These are phyloP conservation scores for Leishmania martiniquensis DNA, from an alignment of 208 protist genomes.

Conservation along the genomic window DNA sequence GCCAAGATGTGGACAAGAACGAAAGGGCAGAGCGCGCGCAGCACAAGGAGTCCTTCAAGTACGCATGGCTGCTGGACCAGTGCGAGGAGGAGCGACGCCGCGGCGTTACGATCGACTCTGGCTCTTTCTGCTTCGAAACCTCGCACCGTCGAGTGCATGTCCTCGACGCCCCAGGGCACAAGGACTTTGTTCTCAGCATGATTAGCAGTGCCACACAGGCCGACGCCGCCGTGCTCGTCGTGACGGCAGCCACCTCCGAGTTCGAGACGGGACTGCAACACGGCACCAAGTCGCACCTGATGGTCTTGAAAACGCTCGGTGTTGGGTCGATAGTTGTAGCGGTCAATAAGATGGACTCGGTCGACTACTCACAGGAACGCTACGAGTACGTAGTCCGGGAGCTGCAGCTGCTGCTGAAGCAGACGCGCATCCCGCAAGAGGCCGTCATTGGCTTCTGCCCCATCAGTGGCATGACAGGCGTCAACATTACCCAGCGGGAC, in stretches of 20 bases:
- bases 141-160: slow-evolving; percentile 83
- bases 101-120: slow-evolving; percentile 96
- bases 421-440: slow-evolving; percentile 82
- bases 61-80: slow-evolving; percentile 96
- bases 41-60: slow-evolving; percentile 95
- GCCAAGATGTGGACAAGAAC: slow-evolving; percentile 85
- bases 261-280: slow-evolving; percentile 98
- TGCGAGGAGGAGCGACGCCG: slow-evolving; percentile 95
- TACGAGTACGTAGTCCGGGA: slow-evolving; percentile 94
- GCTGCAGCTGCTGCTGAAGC: slow-evolving; percentile 94
- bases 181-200: slow-evolving; percentile 98
- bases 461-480: slow-evolving; percentile 75
- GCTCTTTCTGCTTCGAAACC: slow-evolving; percentile 94
- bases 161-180: slow-evolving; percentile 95
- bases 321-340: slow-evolving; percentile 96
- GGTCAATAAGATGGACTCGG: slow-evolving; percentile 99
- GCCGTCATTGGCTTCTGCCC: slow-evolving; percentile 73
- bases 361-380: slow-evolving; percentile 90
- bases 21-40: slow-evolving; percentile 77
- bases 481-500: slow-evolving; percentile 55
- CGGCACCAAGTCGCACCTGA: slow-evolving; percentile 97
- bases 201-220: slow-evolving; percentile 98
- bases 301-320: slow-evolving; percentile 98
- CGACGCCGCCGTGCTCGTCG: slow-evolving; percentile 97
- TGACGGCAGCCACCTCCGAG: slow-evolving; percentile 97